phyloP scores from a whole-genome alignment of 768 basidiomycete genomes.

The Mycena venus region DNA sequence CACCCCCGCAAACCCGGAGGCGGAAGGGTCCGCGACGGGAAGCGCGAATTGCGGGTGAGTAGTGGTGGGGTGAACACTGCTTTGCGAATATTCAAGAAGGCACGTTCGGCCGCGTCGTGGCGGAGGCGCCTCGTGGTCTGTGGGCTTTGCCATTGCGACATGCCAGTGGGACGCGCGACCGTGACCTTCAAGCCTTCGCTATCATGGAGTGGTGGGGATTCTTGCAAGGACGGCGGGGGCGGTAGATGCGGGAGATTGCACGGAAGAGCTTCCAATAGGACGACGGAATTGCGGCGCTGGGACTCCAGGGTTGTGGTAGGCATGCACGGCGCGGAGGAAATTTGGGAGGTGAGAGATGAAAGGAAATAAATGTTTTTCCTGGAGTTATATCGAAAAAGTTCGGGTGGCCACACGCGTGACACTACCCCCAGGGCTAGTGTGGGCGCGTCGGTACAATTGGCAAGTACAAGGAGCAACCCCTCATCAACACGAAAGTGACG shows the following conservation, averaged over 20 bases:
- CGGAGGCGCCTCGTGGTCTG: not conserved
- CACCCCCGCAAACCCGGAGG: not conserved
- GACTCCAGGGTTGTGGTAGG: slow-evolving; percentile 18
- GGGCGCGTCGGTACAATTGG: slow-evolving; percentile 16
- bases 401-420: slow-evolving; percentile 27
- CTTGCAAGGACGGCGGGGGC: not conserved
- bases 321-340: not conserved
- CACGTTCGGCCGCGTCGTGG: slow-evolving; percentile 3
- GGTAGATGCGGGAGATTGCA: not conserved
- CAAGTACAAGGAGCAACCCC: slow-evolving; percentile 15
- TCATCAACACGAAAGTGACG: slow-evolving; percentile 3
- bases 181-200: not conserved
- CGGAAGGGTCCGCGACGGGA: slow-evolving; percentile 16
- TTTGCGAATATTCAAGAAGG: not conserved
- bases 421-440: not conserved
- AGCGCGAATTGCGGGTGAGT: slow-evolving; percentile 11
- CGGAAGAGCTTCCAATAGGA: not conserved
- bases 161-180: not conserved
- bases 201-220: not conserved
- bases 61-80: not conserved
- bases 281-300: slow-evolving; percentile 19
- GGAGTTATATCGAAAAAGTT: slow-evolving; percentile 7
- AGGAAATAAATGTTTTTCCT: not conserved
- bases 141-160: not conserved
- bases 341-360: not conserved